Percentiles rank a stretch among this genome's conserved stretches.
phyloP scores from a whole-genome alignment of 2,329 filamentous ascomycete genomes.

The Cytospora piceae region DNA sequence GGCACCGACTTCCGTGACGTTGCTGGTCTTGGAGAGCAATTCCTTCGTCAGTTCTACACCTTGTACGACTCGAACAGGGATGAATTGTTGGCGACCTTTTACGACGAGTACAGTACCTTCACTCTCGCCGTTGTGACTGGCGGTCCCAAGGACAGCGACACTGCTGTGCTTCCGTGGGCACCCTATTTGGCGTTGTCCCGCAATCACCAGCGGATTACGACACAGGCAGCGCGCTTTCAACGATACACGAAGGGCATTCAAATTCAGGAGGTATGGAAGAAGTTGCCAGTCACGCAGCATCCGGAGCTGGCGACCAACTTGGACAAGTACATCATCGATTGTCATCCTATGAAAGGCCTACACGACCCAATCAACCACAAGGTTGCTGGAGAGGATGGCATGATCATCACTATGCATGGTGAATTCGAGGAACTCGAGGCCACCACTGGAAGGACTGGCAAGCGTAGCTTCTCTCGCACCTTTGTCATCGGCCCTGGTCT shows the following conservation, averaged over 20 bases:
- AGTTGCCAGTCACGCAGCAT: slow-evolving; percentile 74
- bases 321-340: slow-evolving; percentile 81
- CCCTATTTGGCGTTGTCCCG: slow-evolving; percentile 77
- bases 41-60: slow-evolving; percentile 73
- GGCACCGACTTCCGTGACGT: slow-evolving; percentile 75
- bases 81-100: slow-evolving; percentile 66
- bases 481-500: slow-evolving; percentile 79
- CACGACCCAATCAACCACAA: slow-evolving; percentile 70
- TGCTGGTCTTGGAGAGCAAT: slow-evolving; percentile 73
- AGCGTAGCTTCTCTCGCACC: slow-evolving; percentile 80
- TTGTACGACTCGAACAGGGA: slow-evolving; percentile 74
- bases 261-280: slow-evolving; percentile 71
- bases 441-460: slow-evolving; percentile 58
- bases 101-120: slow-evolving; percentile 76
- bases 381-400: slow-evolving; percentile 71
- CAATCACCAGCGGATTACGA: slow-evolving; percentile 72
- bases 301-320: slow-evolving; percentile 69
- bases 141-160: slow-evolving; percentile 50
- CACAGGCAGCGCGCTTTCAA: slow-evolving; percentile 59
- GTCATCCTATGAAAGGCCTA: slow-evolving; percentile 72
- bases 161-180: slow-evolving; percentile 64
- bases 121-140: slow-evolving; percentile 72
- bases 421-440: slow-evolving; percentile 78
- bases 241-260: slow-evolving; percentile 68
- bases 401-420: slow-evolving; percentile 79